These are phyloP conservation scores for Mycosphaerella sp. DNA, from an alignment of 2,329 filamentous ascomycete species.

Conservation along the genomic window DNA sequence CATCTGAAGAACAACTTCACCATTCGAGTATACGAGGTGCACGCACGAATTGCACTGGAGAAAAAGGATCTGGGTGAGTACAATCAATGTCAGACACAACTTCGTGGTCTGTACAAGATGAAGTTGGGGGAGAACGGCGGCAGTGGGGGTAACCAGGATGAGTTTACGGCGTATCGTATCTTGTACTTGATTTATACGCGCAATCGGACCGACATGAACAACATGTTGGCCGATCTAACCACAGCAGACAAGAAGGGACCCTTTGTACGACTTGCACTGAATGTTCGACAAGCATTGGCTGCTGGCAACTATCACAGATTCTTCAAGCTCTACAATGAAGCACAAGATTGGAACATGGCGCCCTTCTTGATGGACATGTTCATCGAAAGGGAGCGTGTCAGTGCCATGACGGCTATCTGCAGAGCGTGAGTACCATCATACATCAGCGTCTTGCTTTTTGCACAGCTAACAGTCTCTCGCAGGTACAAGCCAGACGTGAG, in stretches of 20 bases:
- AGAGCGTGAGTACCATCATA: slow-evolving; percentile 66
- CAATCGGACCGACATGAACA: slow-evolving; percentile 97
- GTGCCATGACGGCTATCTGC: slow-evolving; percentile 85
- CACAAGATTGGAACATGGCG: slow-evolving; percentile 66
- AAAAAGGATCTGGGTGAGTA: slow-evolving; percentile 99
- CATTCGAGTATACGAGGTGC: slow-evolving; percentile 92
- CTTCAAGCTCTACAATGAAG: slow-evolving; percentile 90
- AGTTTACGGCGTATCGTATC: slow-evolving; percentile 99
- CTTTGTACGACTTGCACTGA: slow-evolving; percentile 82
- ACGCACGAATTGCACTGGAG: slow-evolving; percentile 93
- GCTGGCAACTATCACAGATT: slow-evolving; percentile 97
- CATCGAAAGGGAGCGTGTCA: slow-evolving; percentile 83
- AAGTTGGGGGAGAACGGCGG: slow-evolving; percentile 68
- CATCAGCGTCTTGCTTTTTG: not conserved
- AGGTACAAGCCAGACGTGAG: slow-evolving; percentile 91
- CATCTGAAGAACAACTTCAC: slow-evolving; percentile 96
- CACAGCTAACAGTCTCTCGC: slow-evolving; percentile 41
- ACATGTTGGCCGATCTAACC: slow-evolving; percentile 98
- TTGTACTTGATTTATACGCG: slow-evolving; percentile 99
- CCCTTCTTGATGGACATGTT: slow-evolving; percentile 99
- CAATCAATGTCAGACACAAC: slow-evolving; percentile 99
- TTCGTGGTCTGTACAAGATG: slow-evolving; percentile 82
- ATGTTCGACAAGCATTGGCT: slow-evolving; percentile 84
- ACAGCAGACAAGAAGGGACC: slow-evolving; percentile 83
- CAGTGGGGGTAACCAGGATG: slow-evolving; percentile 72